These are phyloP conservation scores for Hypomontagnella submonticulosa DNA, from an alignment of 495 filamentous ascomycete species.

Conservation along the genomic window DNA sequence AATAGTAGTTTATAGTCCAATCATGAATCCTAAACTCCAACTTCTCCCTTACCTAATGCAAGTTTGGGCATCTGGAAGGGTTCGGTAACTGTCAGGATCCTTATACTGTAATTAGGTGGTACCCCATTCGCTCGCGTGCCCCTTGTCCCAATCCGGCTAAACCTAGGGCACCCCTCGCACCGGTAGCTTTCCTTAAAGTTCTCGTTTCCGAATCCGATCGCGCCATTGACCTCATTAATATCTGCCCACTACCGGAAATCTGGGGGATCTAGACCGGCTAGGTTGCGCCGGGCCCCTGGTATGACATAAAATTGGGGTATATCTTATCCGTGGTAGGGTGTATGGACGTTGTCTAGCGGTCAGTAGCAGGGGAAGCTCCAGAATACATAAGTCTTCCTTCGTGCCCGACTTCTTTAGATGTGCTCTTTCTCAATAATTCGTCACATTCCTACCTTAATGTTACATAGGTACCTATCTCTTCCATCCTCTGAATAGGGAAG, in stretches of 20 bases:
- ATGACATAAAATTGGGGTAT: conserved; percentile 40
- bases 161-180: background rate
- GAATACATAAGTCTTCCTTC: conserved; percentile 27
- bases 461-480: background rate
- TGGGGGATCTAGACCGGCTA: conserved; percentile 34
- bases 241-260: conserved; percentile 39
- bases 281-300: conserved; percentile 28
- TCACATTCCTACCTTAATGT: no score
- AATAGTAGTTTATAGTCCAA: background rate
- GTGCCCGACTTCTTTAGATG: background rate
- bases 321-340: conserved; percentile 22
- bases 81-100: conserved; percentile 3
- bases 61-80: background rate
- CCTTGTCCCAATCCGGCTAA: conserved; percentile 32
- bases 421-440: conserved; percentile 4
- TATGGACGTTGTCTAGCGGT: conserved; percentile 27
- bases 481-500: no score
- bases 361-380: conserved; percentile 17
- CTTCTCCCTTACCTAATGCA: conserved; percentile 3
- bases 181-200: conserved; percentile 24
- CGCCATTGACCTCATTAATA: conserved; percentile 33
- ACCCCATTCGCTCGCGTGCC: conserved; percentile 35
- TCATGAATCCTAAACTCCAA: background rate
- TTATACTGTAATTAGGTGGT: conserved; percentile 15
- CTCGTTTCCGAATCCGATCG: conserved; percentile 36